Percentiles rank a stretch among this genome's conserved stretches.
These are phyloP conservation scores for Aspergillus saccharolyticus DNA, from an alignment of 495 filamentous ascomycete species.

Conservation along the genomic window DNA sequence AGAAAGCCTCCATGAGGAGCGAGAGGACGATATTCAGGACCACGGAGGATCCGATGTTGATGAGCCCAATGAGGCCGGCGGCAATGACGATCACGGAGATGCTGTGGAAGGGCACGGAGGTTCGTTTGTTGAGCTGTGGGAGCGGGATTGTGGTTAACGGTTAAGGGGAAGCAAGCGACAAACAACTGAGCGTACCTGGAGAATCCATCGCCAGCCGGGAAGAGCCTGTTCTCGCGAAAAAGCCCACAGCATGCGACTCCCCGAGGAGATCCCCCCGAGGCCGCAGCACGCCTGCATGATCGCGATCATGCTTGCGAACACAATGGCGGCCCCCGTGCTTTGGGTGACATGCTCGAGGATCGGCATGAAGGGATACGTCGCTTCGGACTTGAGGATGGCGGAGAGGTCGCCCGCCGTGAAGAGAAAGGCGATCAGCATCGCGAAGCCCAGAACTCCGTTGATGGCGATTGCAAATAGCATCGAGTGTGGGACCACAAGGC, in stretches of 20 bases:
- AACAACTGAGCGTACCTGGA: background rate
- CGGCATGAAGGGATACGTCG: background rate
- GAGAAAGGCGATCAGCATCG: constrained; percentile 26
- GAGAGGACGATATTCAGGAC: background rate
- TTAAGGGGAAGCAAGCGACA: background rate
- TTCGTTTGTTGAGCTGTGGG: background rate
- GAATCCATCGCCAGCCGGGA: background rate
- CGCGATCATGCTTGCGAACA: background rate
- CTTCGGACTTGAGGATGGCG: background rate
- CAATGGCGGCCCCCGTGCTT: background rate
- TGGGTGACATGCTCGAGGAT: background rate
- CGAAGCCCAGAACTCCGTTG: constrained; percentile 28
- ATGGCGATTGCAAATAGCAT: constrained; percentile 28
- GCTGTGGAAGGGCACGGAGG: background rate
- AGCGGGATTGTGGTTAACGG: background rate
- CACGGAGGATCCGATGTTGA: background rate
- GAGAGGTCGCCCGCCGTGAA: constrained; percentile 30
- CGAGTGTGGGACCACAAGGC: constrained; percentile 17
- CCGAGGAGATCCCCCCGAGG: background rate
- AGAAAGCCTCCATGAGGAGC: background rate
- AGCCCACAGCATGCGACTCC: constrained; percentile 1
- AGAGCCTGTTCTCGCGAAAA: background rate
- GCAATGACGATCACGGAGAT: background rate
- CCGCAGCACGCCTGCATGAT: background rate
- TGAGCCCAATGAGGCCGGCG: background rate